Conservation (phyloP, 2,329 filamentous ascomycete species). For the Myriosclerotinia scirpicola region DNA sequence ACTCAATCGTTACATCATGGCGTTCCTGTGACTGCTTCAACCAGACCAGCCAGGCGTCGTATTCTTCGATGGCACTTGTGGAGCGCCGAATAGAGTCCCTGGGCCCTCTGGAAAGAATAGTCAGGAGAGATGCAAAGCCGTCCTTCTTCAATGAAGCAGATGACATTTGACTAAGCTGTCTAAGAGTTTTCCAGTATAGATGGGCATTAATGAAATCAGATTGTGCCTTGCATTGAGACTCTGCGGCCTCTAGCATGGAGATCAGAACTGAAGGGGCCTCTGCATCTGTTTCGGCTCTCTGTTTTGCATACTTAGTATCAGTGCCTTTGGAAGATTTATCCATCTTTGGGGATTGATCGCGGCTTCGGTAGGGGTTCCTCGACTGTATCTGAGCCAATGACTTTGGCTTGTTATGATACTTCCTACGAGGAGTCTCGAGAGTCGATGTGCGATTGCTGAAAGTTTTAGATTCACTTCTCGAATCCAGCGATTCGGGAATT, state of each 20-base stretch:
- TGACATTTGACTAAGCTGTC: slow-evolving; percentile 65
- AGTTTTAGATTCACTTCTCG: slow-evolving; percentile 58
- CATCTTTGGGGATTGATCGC: slow-evolving; percentile 27
- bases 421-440: slow-evolving; percentile 51
- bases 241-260: slow-evolving; percentile 74
- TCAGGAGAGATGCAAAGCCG: slow-evolving; percentile 68
- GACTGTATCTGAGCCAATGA: slow-evolving; percentile 52
- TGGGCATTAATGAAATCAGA: slow-evolving; percentile 84
- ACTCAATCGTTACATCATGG: slow-evolving; percentile 70
- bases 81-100: slow-evolving; percentile 68
- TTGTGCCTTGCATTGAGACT: slow-evolving; percentile 72
- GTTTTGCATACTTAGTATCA: slow-evolving; percentile 28
- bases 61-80: slow-evolving; percentile 72
- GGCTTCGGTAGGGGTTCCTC: slow-evolving; percentile 56
- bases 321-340: slow-evolving; percentile 27
- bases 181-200: slow-evolving; percentile 79
- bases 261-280: slow-evolving; percentile 56
- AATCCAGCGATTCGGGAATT: slow-evolving; percentile 66
- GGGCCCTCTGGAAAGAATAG: slow-evolving; percentile 72
- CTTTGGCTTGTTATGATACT: slow-evolving; percentile 58
- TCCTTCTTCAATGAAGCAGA: slow-evolving; percentile 63
- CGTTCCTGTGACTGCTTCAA: slow-evolving; percentile 79
- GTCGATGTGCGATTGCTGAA: slow-evolving; percentile 69
- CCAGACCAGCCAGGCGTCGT: slow-evolving; percentile 80
- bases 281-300: slow-evolving; percentile 39